These are phyloP conservation scores for Endoconidiophora laricicola DNA, from an alignment of 2,329 filamentous ascomycete genomes.

Conservation along the genomic window DNA sequence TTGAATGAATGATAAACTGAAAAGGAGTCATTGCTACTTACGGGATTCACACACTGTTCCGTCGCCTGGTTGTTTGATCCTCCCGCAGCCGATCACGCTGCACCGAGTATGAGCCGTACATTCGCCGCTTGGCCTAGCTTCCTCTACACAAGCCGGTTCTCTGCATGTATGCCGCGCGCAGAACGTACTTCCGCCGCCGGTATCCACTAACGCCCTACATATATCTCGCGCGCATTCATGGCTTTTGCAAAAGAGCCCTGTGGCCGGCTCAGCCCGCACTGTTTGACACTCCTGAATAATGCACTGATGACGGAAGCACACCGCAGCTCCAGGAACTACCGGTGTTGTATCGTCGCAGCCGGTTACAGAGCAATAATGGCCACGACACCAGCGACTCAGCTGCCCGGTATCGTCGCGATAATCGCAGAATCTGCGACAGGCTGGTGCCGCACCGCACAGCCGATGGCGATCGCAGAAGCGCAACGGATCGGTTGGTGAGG, in stretches of 20 bases:
- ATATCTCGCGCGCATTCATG: background rate
- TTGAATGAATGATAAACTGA: background rate
- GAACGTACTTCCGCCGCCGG: background rate
- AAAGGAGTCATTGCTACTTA: background rate
- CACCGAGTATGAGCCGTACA: background rate
- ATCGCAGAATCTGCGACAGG: conserved; percentile 14
- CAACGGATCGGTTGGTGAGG: conserved; percentile 10
- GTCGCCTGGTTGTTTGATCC: background rate
- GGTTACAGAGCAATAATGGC: conserved; percentile 13
- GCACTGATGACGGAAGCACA: conserved; percentile 16
- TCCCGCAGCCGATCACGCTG: conserved; percentile 3
- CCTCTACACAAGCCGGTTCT: conserved; percentile 3
- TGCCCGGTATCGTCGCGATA: background rate
- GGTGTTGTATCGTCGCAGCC: conserved; percentile 12
- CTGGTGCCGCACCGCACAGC: conserved; percentile 12
- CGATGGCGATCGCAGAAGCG: conserved; percentile 17
- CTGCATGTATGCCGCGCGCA: conserved; percentile 12
- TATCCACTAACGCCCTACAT: background rate
- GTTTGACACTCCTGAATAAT: conserved; percentile 14
- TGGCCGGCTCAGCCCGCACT: conserved; percentile 3
- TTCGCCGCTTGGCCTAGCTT: background rate
- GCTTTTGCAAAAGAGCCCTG: conserved; percentile 1
- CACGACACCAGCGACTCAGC: conserved; percentile 10
- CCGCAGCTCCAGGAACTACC: conserved; percentile 4
- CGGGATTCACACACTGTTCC: conserved; percentile 1